Evolutionary conservation across 352 stramenopile genomes (phyloP).

Genomic region (Achlya hypogyna): DNA sequence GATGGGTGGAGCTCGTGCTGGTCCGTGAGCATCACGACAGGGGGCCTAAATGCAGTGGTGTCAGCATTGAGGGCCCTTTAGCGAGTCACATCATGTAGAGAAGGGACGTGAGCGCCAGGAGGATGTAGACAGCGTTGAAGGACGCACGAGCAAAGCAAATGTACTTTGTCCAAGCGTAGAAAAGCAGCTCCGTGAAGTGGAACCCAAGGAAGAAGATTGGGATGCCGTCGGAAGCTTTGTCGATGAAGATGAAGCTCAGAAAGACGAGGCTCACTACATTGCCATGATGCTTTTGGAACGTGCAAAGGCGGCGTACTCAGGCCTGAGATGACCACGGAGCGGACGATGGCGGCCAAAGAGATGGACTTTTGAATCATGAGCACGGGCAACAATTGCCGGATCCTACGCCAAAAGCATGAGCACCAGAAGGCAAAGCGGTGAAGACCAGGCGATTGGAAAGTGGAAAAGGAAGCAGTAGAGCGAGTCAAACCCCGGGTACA

Average conservation of each 20-base stretch:
- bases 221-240: slow-evolving; percentile 27
- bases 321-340: slow-evolving; percentile 62
- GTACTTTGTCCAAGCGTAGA: slow-evolving; percentile 79
- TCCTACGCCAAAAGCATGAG: slow-evolving; percentile 39
- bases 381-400: slow-evolving; percentile 68
- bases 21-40: not conserved
- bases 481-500: not conserved
- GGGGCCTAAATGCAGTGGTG: slow-evolving; percentile 5
- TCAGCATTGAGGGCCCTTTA: not conserved
- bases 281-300: slow-evolving; percentile 6
- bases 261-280: slow-evolving; percentile 27
- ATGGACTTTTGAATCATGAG: slow-evolving; percentile 81
- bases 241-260: slow-evolving; percentile 2
- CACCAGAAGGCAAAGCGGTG: not conserved
- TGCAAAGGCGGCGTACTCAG: slow-evolving; percentile 46
- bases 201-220: slow-evolving; percentile 45
- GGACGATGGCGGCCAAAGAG: slow-evolving; percentile 58
- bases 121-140: slow-evolving; percentile 51
- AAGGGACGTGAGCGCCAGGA: slow-evolving; percentile 44
- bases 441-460: slow-evolving; percentile 12
- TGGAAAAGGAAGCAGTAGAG: slow-evolving; percentile 26
- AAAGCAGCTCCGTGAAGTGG: slow-evolving; percentile 43
- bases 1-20: not conserved
- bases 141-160: slow-evolving; percentile 58
- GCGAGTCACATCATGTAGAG: slow-evolving; percentile 11